Evolutionary conservation across 129 eudicot genomes (phyloP).

Genomic region (Artemisia annua): DNA sequence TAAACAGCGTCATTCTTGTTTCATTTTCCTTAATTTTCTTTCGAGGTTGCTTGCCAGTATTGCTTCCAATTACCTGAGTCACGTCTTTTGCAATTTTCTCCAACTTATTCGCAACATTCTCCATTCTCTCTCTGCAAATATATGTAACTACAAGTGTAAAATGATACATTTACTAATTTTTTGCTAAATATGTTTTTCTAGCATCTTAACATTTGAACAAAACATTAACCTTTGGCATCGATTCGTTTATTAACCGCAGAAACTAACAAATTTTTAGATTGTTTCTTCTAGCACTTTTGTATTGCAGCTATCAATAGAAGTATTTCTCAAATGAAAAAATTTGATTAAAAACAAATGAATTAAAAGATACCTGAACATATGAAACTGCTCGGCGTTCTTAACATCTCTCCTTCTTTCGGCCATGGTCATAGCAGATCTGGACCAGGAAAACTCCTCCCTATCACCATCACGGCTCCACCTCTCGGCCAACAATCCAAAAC

Average conservation of each 20-base stretch:
- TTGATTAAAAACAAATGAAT: neutral
- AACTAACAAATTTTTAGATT: no score
- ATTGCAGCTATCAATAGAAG: no score
- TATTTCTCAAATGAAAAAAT: no score
- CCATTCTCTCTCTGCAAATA: conserved; percentile 52
- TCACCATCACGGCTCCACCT: conserved; percentile 51
- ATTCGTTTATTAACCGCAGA: no score
- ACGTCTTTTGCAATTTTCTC: conserved; percentile 62
- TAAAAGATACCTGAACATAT: conserved; percentile 55
- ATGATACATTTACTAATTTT: no score
- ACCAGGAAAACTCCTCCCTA: conserved; percentile 61
- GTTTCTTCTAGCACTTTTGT: no score
- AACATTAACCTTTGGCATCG: no score
- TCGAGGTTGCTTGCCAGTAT: conserved; percentile 29
- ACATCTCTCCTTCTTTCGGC: conserved; percentile 39
- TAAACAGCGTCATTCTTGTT: conserved; percentile 49
- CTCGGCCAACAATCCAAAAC: conserved; percentile 51
- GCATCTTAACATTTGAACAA: no score
- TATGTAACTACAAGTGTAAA: neutral
- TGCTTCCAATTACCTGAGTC: conserved; percentile 40
- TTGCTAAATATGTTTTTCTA: no score
- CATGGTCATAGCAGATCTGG: conserved; percentile 35
- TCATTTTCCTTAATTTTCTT: conserved; percentile 50
- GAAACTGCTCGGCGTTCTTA: conserved; percentile 39
- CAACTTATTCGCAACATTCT: conserved; percentile 47